Percentiles rank a stretch among this genome's conserved stretches.
These are phyloP conservation scores for Halophytophthora batemanensis DNA, from an alignment of 352 stramenopile genomes.

Conservation along the genomic window DNA sequence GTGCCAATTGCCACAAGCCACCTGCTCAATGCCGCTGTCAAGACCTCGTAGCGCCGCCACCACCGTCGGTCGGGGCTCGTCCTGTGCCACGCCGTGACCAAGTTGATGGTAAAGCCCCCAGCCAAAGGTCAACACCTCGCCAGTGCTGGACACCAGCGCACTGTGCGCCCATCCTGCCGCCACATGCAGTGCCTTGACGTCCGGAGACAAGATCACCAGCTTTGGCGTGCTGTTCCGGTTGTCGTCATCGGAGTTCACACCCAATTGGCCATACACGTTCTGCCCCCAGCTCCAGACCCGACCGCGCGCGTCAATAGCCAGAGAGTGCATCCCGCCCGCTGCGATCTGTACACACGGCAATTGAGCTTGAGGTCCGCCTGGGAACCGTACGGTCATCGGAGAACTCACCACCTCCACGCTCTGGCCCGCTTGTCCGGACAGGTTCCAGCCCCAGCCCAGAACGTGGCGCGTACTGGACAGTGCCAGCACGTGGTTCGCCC, in stretches of 20 bases:
- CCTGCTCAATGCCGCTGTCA: conserved; percentile 36
- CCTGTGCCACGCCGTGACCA: conserved; percentile 47
- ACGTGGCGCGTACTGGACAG: conserved; percentile 37
- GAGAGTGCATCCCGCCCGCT: conserved; percentile 59
- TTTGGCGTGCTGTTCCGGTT: conserved; percentile 4
- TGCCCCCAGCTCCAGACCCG: conserved; percentile 63
- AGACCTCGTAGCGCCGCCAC: conserved; percentile 55
- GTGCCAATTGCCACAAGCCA: conserved; percentile 77
- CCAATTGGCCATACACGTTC: conserved; percentile 62
- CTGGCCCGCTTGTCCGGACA: conserved; percentile 30
- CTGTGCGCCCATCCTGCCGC: conserved; percentile 58
- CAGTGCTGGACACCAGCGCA: conserved; percentile 32
- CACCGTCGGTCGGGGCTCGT: conserved; percentile 20
- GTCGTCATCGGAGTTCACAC: conserved; percentile 12
- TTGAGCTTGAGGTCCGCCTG: neutral
- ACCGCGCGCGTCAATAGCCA: conserved; percentile 39
- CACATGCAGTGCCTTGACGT: conserved; percentile 10
- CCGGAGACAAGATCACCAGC: conserved; percentile 8
- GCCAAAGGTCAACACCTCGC: conserved; percentile 58
- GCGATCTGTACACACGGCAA: conserved; percentile 24
- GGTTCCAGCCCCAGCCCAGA: conserved; percentile 59
- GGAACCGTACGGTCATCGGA: conserved; percentile 31
- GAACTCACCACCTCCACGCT: conserved; percentile 9
- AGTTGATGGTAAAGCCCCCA: conserved; percentile 83
- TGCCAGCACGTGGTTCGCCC: conserved; percentile 53